These are phyloP conservation scores for Polyplosphaeria fusca DNA, from an alignment of 495 filamentous ascomycete species.

Conservation along the genomic window DNA sequence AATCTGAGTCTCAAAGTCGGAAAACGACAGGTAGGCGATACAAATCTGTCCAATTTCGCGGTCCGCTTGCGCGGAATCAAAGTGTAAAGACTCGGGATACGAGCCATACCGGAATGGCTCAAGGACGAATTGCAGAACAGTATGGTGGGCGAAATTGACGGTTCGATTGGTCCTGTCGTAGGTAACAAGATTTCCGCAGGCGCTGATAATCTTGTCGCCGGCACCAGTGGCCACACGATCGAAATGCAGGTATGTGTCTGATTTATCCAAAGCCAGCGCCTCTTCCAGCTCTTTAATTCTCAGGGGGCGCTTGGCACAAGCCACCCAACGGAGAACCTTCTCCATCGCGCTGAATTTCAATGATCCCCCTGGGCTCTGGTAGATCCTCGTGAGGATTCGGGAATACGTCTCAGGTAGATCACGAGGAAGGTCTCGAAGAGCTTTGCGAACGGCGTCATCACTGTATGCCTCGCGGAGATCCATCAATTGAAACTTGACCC, in stretches of 20 bases:
- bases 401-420: constrained; percentile 30
- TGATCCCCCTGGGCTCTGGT: neutral
- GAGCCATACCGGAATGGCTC: neutral
- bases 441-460: constrained; percentile 19
- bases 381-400: constrained; percentile 19
- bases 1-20: constrained; percentile 14
- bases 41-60: constrained; percentile 4
- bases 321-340: constrained; percentile 29
- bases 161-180: constrained; percentile 22
- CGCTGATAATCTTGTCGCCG: constrained; percentile 6
- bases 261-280: constrained; percentile 23
- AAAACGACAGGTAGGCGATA: constrained; percentile 9
- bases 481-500: constrained; percentile 32
- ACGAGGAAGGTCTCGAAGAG: constrained; percentile 22
- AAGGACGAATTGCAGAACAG: constrained; percentile 28
- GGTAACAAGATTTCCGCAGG: constrained; percentile 29
- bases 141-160: constrained; percentile 33
- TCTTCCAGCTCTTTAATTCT: constrained; percentile 28
- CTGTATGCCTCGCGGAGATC: constrained; percentile 25
- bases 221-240: constrained; percentile 8
- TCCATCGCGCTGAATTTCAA: constrained; percentile 9
- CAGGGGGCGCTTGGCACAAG: constrained; percentile 26
- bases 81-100: neutral
- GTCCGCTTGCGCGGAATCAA: constrained; percentile 7
- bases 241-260: constrained; percentile 9